phyloP scores from a whole-genome alignment of 495 filamentous ascomycete genomes.

The Talaromyces thailandensis region DNA sequence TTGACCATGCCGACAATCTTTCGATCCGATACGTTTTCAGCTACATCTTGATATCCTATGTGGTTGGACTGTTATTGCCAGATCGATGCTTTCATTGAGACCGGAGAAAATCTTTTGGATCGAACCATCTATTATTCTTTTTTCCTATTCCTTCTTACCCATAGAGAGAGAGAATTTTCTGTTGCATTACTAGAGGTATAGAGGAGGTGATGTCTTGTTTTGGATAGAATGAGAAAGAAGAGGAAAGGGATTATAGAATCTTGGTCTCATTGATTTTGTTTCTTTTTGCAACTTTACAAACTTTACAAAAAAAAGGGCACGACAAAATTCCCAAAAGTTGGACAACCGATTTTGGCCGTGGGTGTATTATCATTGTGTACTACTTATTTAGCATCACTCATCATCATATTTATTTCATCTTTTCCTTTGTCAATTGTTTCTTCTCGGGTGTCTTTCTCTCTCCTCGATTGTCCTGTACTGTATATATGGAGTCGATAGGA shows the following conservation, averaged over 20 bases:
- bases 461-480: background rate
- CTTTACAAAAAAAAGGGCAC: background rate
- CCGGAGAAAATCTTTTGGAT: background rate
- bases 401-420: conserved; percentile 3
- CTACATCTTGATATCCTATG: background rate
- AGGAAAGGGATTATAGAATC: background rate
- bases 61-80: background rate
- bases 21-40: background rate
- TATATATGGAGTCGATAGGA: background rate
- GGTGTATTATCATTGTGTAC: conserved; percentile 7
- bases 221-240: background rate
- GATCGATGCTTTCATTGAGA: background rate
- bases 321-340: conserved; percentile 1
- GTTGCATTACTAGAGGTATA: conserved; percentile 5
- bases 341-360: conserved; percentile 4
- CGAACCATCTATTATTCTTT: background rate
- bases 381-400: conserved; percentile 8
- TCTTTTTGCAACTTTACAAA: background rate
- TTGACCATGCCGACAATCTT: background rate
- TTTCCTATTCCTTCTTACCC: background rate
- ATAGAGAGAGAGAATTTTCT: conserved; percentile 1
- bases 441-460: background rate
- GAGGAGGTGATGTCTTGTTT: background rate
- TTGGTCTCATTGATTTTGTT: conserved; percentile 1
- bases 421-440: background rate